These are phyloP conservation scores for Calocybe gangraenosa DNA, from an alignment of 768 basidiomycete genomes.

Conservation along the genomic window DNA sequence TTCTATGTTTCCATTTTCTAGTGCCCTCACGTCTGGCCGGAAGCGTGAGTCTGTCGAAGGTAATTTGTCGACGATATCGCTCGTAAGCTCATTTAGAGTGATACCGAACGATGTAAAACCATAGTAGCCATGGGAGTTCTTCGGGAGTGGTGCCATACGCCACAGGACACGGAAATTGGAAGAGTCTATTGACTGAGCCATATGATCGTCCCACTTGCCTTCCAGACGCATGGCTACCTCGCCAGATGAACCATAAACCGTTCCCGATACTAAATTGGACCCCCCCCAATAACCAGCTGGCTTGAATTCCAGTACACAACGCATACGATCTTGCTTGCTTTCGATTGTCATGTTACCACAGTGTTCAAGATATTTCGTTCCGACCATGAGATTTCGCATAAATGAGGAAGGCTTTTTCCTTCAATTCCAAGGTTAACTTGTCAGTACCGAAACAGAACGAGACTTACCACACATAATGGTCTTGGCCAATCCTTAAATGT, in stretches of 20 bases:
- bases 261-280: conserved; percentile 68
- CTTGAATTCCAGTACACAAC: conserved; percentile 80
- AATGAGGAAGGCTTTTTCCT: conserved; percentile 89
- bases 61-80: conserved; percentile 56
- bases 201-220: conserved; percentile 86
- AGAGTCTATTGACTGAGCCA: conserved; percentile 64
- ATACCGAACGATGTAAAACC: conserved; percentile 81
- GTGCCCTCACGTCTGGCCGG: conserved; percentile 77
- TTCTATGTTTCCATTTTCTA: conserved; percentile 74
- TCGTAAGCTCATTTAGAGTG: conserved; percentile 76
- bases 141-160: conserved; percentile 71
- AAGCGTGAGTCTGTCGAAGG: conserved; percentile 80
- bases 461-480: conserved; percentile 68
- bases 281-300: conserved; percentile 81
- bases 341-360: conserved; percentile 74
- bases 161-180: conserved; percentile 74
- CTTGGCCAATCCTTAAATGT: conserved; percentile 60
- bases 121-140: conserved; percentile 67
- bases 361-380: conserved; percentile 88
- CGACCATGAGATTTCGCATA: conserved; percentile 86
- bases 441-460: background rate
- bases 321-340: conserved; percentile 49
- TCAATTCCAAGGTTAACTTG: background rate
- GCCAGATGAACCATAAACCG: conserved; percentile 50
- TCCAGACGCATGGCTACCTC: conserved; percentile 61